phyloP scores from a whole-genome alignment of 345 rosid genomes.

The Hibiscus trionum region DNA sequence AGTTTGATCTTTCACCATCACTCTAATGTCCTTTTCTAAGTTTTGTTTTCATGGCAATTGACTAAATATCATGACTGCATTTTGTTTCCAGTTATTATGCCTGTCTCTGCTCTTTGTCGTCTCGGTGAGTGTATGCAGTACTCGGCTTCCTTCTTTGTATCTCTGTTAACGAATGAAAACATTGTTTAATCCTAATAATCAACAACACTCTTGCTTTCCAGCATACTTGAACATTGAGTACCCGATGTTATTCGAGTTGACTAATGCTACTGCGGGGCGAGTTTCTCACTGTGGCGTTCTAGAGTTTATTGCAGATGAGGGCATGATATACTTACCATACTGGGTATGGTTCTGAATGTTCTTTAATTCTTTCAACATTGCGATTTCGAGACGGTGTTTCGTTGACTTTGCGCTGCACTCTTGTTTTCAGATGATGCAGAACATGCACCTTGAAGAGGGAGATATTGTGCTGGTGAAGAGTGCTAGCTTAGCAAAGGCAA shows the following conservation, averaged over 20 bases:
- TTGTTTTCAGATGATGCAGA: slow-evolving; percentile 55
- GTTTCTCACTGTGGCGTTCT: slow-evolving; percentile 63
- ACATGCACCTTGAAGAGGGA: slow-evolving; percentile 62
- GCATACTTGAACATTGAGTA: slow-evolving; percentile 56
- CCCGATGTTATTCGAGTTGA: slow-evolving; percentile 55
- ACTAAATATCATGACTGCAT: slow-evolving; percentile 5
- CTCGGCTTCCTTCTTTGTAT: not conserved
- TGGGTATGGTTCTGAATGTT: slow-evolving; percentile 35
- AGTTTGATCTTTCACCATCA: slow-evolving; percentile 5
- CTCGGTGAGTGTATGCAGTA: slow-evolving; percentile 36
- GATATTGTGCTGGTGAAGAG: slow-evolving; percentile 39
- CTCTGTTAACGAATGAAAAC: not conserved
- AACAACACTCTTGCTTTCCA: slow-evolving; percentile 16
- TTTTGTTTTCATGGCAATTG: not conserved
- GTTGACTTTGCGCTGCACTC: not conserved
- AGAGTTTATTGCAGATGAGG: slow-evolving; percentile 65
- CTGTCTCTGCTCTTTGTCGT: slow-evolving; percentile 65
- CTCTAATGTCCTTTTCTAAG: not conserved
- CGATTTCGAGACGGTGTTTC: not conserved
- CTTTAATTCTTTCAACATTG: too few relatives aligned
- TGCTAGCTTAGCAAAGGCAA: slow-evolving; percentile 47
- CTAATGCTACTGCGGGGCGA: slow-evolving; percentile 32
- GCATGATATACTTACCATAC: slow-evolving; percentile 47
- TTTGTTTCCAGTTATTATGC: slow-evolving; percentile 50
- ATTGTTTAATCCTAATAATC: not conserved